Evolutionary conservation across 2,329 filamentous ascomycete genomes (phyloP).

Genomic region (Samsoniella hepiali): DNA sequence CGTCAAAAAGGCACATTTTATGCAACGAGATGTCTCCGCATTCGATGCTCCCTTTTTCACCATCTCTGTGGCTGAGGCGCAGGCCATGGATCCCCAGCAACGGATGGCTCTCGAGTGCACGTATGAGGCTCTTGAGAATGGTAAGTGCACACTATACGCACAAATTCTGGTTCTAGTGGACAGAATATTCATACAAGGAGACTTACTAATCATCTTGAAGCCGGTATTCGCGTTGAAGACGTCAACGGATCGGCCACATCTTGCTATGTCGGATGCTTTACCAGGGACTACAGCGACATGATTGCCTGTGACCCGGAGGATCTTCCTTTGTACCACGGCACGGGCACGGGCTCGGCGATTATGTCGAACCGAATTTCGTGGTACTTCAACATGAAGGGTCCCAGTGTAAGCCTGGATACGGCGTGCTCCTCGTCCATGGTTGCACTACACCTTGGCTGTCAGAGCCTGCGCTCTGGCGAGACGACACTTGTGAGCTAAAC

Average conservation of each 20-base stretch:
- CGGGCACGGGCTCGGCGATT: conserved; percentile 28
- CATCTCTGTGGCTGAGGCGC: conserved; percentile 27
- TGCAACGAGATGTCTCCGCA: not conserved
- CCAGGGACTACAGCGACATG: not conserved
- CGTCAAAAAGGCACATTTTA: not conserved
- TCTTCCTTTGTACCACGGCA: conserved; percentile 34
- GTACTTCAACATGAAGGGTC: conserved; percentile 35
- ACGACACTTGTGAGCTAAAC: conserved; percentile 22
- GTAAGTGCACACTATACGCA: not conserved
- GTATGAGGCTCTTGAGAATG: not conserved
- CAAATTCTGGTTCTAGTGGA: too few relatives aligned
- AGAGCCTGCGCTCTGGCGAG: conserved; percentile 31
- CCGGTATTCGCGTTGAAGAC: not conserved
- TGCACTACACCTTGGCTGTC: conserved; percentile 34
- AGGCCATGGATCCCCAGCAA: conserved; percentile 27
- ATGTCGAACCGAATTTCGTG: conserved; percentile 35
- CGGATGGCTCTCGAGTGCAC: not conserved
- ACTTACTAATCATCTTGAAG: not conserved
- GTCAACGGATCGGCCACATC: not conserved
- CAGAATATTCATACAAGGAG: too few relatives aligned
- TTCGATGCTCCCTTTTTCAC: conserved; percentile 28
- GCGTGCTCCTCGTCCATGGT: conserved; percentile 37
- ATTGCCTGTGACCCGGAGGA: conserved; percentile 28
- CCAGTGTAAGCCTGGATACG: conserved; percentile 38
- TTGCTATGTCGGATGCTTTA: not conserved